Percentiles rank a stretch among this genome's conserved stretches.
These are phyloP conservation scores for Xylariaceae sp. DNA, from an alignment of 2,329 filamentous ascomycete species.

Conservation along the genomic window DNA sequence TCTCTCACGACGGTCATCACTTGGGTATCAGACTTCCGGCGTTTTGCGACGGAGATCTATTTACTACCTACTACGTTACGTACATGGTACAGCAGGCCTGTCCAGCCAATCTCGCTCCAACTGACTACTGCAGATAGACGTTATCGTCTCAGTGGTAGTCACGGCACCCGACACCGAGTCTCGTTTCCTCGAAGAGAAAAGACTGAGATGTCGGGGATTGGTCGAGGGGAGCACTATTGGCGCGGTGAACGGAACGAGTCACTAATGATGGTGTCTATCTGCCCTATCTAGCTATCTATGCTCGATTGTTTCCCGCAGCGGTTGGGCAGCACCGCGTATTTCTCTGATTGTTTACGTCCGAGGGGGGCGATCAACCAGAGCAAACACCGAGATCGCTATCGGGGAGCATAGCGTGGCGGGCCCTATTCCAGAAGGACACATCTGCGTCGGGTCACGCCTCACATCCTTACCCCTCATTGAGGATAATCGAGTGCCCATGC, in stretches of 20 bases:
- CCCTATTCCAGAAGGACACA: slow-evolving; percentile 43
- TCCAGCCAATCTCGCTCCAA: slow-evolving; percentile 45
- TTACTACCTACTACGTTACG: not conserved
- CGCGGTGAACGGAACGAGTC: not conserved
- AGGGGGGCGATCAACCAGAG: not conserved
- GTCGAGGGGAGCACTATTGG: slow-evolving; percentile 34
- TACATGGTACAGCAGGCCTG: not conserved
- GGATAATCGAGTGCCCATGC: slow-evolving; percentile 46
- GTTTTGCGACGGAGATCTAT: slow-evolving; percentile 34
- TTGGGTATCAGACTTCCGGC: not conserved
- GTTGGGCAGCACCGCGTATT: slow-evolving; percentile 41
- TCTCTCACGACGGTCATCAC: not conserved
- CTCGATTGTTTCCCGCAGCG: slow-evolving; percentile 48
- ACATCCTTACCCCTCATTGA: slow-evolving; percentile 45
- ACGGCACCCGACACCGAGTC: slow-evolving; percentile 49
- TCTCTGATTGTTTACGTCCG: not conserved
- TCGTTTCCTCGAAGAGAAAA: slow-evolving; percentile 48
- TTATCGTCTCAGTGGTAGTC: slow-evolving; percentile 42
- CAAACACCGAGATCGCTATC: not conserved
- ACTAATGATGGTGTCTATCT: not conserved
- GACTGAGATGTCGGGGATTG: slow-evolving; percentile 47
- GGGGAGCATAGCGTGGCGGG: not conserved
- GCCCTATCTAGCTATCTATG: slow-evolving; percentile 34
- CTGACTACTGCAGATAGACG: slow-evolving; percentile 34
- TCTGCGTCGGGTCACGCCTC: slow-evolving; percentile 53